A percentile compares a stretch with the other conserved stretches of the same genome.
These are phyloP conservation scores for Russula emetica DNA, from an alignment of 768 basidiomycete genomes.

Conservation along the genomic window DNA sequence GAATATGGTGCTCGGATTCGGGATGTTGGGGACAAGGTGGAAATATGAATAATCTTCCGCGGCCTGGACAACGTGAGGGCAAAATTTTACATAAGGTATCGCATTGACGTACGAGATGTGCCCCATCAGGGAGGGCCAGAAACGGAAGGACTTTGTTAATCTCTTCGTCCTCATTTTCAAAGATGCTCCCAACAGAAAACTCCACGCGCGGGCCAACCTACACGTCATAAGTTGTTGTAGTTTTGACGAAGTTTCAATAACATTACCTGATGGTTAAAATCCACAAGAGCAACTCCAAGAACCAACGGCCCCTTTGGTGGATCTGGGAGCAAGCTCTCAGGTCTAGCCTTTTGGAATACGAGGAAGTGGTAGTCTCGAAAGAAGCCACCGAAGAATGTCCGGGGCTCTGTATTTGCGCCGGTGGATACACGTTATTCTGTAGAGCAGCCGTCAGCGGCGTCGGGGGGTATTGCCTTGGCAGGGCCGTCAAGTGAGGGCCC, in stretches of 20 bases:
- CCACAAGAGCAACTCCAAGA: constrained; percentile 86
- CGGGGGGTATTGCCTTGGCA: constrained; percentile 13
- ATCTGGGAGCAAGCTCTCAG: constrained; percentile 71
- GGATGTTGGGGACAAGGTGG: constrained; percentile 72
- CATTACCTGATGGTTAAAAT: constrained; percentile 88
- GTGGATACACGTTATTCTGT: constrained; percentile 52
- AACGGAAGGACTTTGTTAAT: constrained; percentile 85
- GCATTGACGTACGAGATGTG: constrained; percentile 68
- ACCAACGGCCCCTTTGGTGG: constrained; percentile 59
- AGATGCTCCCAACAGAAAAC: constrained; percentile 70
- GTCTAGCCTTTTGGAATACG: constrained; percentile 61
- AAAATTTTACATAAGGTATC: not conserved
- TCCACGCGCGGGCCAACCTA: constrained; percentile 93
- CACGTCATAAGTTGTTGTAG: constrained; percentile 17
- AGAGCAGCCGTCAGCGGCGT: constrained; percentile 14
- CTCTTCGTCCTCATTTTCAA: constrained; percentile 85
- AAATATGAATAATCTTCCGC: constrained; percentile 97
- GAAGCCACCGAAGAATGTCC: constrained; percentile 53
- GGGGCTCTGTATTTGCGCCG: constrained; percentile 45
- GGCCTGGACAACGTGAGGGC: constrained; percentile 43
- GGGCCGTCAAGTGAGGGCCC: constrained; percentile 4
- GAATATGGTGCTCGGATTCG: constrained; percentile 78
- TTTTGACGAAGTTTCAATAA: constrained; percentile 8
- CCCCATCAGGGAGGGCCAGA: constrained; percentile 94
- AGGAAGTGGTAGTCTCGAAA: constrained; percentile 52